Evolutionary conservation across 345 rosid species (phyloP), one percentile per base, ranked within the genome.

Genomic region (Eucalyptus fibrosa): DNA sequence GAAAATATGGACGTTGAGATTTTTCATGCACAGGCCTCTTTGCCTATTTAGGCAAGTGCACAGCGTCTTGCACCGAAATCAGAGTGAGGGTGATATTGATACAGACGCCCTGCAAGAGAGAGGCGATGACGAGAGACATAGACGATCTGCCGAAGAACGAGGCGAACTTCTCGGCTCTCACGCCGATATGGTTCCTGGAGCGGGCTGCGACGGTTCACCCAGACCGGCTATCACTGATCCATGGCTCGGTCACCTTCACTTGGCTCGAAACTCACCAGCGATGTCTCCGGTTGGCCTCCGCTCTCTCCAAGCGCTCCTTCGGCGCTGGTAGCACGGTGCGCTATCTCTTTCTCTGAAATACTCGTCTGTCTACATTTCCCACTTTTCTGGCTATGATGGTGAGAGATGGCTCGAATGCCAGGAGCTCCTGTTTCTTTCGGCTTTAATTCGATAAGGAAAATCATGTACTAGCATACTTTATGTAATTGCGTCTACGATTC

Each of bases 191-290:
- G 96, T 96, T 97, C 90, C 89, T 97, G 24, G 96, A 96, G 30
- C 94, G 99, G 83, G 99, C 99, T 3, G 99, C 99, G 26, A 83
- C 91, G 3, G 95, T 97, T 82, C 97, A 97, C 86, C 99, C 98
- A 3, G n/a, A 88, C 50, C 93, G 98, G 86, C 91, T 69, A 32
- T 95, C 99, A 18, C 65, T 98, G 67, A 86, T 98, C 90, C 97
- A 96, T 50, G 97, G 96, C 91, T 93, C 98, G 9, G 62, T 86
- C 5, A 87, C 90, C 37, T 96, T 94, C 96, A 96, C 98, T 19
- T 96, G 99, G 99, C 95, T 88, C 11, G 94, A 96, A 72, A 98
- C 98, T 40, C 95, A 96, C 90, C 91, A 86, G 32, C 98, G 99
- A 2, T 97, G 99, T 93, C 96, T 97, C 47, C 95, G 95, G 15